Conservation (phyloP, 2,329 filamentous ascomycete genomes). For the Dryadomyces quercivorus region DNA sequence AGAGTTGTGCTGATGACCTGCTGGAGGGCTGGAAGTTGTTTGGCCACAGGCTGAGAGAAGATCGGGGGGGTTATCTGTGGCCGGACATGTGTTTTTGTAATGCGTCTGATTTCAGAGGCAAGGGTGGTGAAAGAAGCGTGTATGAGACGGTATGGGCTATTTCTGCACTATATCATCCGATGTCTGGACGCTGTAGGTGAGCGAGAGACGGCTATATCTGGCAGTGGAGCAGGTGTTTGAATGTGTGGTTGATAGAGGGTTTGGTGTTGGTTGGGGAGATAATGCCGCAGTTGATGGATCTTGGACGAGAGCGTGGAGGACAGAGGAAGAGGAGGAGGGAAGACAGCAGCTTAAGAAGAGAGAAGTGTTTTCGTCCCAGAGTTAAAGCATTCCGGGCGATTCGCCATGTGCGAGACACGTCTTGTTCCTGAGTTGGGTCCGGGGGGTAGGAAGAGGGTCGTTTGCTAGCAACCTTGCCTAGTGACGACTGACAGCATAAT, state of each 20-base stretch:
- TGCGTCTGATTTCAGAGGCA: slow-evolving; percentile 1
- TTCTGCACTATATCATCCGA: slow-evolving; percentile 36
- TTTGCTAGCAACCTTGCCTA: slow-evolving; percentile 30
- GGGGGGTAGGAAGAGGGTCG: slow-evolving; percentile 18
- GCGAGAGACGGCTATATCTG: neutral
- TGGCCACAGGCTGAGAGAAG: neutral
- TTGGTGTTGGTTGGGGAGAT: neutral
- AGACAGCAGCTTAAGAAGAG: slow-evolving; percentile 16
- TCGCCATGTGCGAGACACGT: slow-evolving; percentile 35
- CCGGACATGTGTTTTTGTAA: slow-evolving; percentile 3
- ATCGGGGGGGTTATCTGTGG: neutral
- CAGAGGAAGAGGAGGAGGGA: neutral
- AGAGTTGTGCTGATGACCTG: neutral
- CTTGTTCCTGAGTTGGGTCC: slow-evolving; percentile 29
- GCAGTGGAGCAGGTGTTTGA: neutral
- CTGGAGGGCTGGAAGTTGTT: neutral
- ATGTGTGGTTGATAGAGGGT: neutral
- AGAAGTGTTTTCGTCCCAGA: slow-evolving; percentile 25
- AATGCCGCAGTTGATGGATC: neutral
- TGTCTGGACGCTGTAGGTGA: slow-evolving; percentile 16
- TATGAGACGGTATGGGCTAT: slow-evolving; percentile 19
- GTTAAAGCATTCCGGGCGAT: slow-evolving; percentile 35
- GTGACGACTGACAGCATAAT: slow-evolving; percentile 41
- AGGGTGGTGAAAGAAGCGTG: slow-evolving; percentile 11
- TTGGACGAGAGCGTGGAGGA: neutral